Conservation (phyloP, 176 grass and related monocot species). For the Urochloa ruziziensis region DNA sequence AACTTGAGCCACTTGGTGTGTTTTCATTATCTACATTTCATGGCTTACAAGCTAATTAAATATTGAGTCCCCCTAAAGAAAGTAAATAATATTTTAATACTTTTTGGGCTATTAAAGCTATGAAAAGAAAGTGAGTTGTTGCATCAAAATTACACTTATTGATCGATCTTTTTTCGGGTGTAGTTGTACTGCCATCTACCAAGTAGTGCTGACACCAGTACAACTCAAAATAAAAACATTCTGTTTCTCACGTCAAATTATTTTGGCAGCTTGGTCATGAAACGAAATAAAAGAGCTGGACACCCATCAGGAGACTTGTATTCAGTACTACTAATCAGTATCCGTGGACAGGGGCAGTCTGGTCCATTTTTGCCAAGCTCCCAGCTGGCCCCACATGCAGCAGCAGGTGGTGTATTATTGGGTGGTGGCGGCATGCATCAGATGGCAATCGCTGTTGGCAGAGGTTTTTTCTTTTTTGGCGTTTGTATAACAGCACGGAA, state of each 20-base stretch:
- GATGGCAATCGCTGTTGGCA: not conserved
- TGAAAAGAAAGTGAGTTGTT: not conserved
- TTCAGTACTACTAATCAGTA: not conserved
- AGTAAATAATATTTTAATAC: not conserved
- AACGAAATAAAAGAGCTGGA: no score
- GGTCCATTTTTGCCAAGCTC: not conserved
- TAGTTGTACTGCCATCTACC: not conserved
- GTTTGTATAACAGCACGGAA: not conserved
- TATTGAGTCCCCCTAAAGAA: not conserved
- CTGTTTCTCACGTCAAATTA: not conserved
- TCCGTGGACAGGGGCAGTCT: not conserved
- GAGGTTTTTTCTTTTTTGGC: not conserved
- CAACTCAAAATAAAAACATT: not conserved
- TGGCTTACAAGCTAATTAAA: conserved; percentile 24
- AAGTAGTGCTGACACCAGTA: not conserved
- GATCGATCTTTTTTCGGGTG: not conserved
- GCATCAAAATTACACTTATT: not conserved
- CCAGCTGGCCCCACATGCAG: not conserved
- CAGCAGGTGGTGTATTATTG: conserved; percentile 7
- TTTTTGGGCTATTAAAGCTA: no score
- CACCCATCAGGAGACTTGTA: not conserved
- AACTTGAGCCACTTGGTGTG: conserved; percentile 8
- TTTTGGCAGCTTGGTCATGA: not conserved
- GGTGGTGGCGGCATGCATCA: not conserved
- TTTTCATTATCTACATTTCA: conserved; percentile 21